Evolutionary conservation across 1,139 yeast species (phyloP).

Genomic region (Yamadazyma membranifaciens): DNA sequence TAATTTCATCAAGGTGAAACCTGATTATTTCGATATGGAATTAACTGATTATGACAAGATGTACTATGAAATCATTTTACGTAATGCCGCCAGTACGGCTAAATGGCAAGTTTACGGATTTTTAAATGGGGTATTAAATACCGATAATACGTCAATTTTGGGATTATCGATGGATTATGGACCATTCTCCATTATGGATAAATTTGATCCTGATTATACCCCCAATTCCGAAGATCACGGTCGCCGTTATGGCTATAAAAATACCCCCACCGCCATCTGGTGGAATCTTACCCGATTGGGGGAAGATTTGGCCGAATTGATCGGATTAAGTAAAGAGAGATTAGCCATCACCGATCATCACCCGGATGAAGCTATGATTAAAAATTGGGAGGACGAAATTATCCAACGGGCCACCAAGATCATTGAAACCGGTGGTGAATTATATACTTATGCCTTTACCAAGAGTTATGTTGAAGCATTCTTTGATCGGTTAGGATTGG

Average conservation of each 20-base stretch:
- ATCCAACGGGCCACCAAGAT: slow-evolving; percentile 62
- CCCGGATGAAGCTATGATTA: slow-evolving; percentile 28
- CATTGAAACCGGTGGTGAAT: slow-evolving; percentile 63
- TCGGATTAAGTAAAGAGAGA: slow-evolving; percentile 61
- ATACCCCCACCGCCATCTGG: slow-evolving; percentile 87
- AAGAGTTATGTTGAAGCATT: slow-evolving; percentile 59
- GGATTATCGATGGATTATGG: slow-evolving; percentile 94
- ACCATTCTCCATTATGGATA: slow-evolving; percentile 88
- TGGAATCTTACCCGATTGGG: slow-evolving; percentile 90
- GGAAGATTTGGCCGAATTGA: slow-evolving; percentile 75
- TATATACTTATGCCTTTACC: slow-evolving; percentile 63
- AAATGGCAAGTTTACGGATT: slow-evolving; percentile 91
- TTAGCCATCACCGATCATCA: slow-evolving; percentile 8
- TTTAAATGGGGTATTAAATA: slow-evolving; percentile 88
- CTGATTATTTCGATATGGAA: slow-evolving; percentile 22
- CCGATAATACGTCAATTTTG: slow-evolving; percentile 85
- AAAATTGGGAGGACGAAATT: slow-evolving; percentile 51
- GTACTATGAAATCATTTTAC: slow-evolving; percentile 63
- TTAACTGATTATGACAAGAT: slow-evolving; percentile 67
- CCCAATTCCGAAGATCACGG: slow-evolving; percentile 87
- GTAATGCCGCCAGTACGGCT: slow-evolving; percentile 80
- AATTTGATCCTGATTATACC: slow-evolving; percentile 75
- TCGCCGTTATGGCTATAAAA: slow-evolving; percentile 70
- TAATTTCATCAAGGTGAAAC: slow-evolving; percentile 14
- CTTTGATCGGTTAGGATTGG: slow-evolving; percentile 67